A percentile compares a stretch with the other conserved stretches of the same genome.
Evolutionary conservation across 305 asterid species (phyloP).

Genomic region (Ruellia speciosa): DNA sequence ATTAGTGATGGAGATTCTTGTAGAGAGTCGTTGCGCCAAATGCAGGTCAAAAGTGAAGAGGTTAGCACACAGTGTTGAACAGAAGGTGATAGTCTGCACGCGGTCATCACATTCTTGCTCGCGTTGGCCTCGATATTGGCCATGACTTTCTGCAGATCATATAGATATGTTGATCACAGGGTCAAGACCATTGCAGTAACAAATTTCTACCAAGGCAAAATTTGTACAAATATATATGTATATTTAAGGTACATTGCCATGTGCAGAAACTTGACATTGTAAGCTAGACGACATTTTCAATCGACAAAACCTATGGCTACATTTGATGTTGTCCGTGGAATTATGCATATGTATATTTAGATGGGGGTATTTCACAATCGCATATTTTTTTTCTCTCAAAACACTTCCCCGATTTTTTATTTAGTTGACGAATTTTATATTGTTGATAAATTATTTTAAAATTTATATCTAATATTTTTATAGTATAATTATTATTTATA

Average conservation of each 20-base stretch:
- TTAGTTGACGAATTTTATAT: too few species aligned
- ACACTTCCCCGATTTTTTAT: too few species aligned
- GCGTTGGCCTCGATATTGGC: slow-evolving; percentile 59
- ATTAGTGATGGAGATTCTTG: slow-evolving; percentile 30
- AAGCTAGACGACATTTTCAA: too few species aligned
- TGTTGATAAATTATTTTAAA: too few species aligned
- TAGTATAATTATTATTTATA: too few species aligned
- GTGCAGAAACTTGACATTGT: background rate
- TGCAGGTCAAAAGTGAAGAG: slow-evolving; percentile 78
- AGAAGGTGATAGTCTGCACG: slow-evolving; percentile 56
- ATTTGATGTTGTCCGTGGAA: too few species aligned
- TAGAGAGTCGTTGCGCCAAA: slow-evolving; percentile 45
- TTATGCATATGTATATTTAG: too few species aligned
- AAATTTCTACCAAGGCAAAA: background rate
- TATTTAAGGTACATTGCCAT: too few species aligned
- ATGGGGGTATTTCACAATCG: too few species aligned
- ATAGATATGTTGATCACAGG: background rate
- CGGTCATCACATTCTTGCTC: slow-evolving; percentile 57
- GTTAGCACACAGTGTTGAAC: slow-evolving; percentile 67
- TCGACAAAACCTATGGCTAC: too few species aligned
- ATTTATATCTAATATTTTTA: too few species aligned
- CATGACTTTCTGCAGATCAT: slow-evolving; percentile 53
- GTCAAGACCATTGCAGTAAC: background rate
- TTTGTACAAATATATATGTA: background rate
- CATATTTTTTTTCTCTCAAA: too few species aligned